Percentiles rank a stretch among this genome's conserved stretches.
phyloP scores from a whole-genome alignment of 306 rosid genomes.

The Urtica urens region DNA sequence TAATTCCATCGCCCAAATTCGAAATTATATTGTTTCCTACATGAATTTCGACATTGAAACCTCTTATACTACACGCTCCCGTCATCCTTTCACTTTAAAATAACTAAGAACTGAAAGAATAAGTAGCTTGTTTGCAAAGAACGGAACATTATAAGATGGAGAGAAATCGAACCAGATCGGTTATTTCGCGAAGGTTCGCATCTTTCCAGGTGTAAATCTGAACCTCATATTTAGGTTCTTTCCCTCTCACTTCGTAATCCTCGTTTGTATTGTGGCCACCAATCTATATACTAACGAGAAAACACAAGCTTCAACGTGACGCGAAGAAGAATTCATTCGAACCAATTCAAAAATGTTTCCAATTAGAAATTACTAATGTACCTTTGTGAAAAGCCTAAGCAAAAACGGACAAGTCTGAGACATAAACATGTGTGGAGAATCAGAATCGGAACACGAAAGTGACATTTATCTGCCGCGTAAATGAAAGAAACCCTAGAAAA shows the following conservation, averaged over 20 bases:
- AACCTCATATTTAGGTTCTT: conserved; percentile 91
- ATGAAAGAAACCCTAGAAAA: not conserved
- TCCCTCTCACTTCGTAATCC: conserved; percentile 78
- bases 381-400: conserved; percentile 91
- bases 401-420: conserved; percentile 78
- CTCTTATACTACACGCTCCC: too few species aligned
- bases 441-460: not conserved
- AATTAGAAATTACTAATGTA: conserved; percentile 8
- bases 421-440: not conserved
- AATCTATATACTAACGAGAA: conserved; percentile 21
- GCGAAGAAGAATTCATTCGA: too few species aligned
- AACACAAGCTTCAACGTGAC: too few species aligned
- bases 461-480: not conserved
- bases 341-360: not conserved
- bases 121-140: too few species aligned
- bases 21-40: too few species aligned
- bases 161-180: conserved; percentile 49
- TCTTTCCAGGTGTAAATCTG: conserved; percentile 98
- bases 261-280: conserved; percentile 66
- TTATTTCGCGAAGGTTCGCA: conserved; percentile 79
- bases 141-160: not conserved
- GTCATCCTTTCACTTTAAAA: too few species aligned
- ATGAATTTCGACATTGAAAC: too few species aligned
- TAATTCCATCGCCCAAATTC: too few species aligned
- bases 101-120: too few species aligned